Conservation (phyloP, 306 rosid genomes). For the Vigna reflexopilosa region DNA sequence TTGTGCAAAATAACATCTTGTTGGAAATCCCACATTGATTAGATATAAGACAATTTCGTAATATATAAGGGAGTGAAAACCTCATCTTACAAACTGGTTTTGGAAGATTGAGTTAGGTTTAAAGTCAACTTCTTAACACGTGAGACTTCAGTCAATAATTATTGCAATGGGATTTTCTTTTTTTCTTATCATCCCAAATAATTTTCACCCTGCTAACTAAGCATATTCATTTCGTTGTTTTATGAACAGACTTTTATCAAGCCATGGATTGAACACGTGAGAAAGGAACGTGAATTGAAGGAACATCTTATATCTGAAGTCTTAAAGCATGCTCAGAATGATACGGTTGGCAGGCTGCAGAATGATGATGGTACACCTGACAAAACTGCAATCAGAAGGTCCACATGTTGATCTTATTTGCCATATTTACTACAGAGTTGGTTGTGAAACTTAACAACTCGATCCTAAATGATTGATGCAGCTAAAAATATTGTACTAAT, state of each 20-base stretch:
- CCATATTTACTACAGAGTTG: neutral
- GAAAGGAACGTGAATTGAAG: conserved; percentile 55
- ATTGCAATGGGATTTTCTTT: neutral
- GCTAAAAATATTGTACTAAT: no score
- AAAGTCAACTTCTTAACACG: no score
- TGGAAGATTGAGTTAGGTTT: no score
- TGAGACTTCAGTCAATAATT: no score
- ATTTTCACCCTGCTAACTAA: neutral
- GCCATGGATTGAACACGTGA: conserved; percentile 62
- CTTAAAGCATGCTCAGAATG: conserved; percentile 49
- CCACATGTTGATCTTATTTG: conserved; percentile 24
- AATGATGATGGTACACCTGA: conserved; percentile 51
- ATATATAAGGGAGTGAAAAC: no score
- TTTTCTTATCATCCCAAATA: neutral
- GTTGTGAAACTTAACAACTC: no score
- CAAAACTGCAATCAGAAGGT: conserved; percentile 50
- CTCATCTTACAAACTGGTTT: no score
- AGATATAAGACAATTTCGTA: no score
- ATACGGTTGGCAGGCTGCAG: conserved; percentile 45
- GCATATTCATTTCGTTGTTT: neutral
- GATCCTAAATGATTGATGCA: no score
- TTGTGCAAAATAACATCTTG: neutral
- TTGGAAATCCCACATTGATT: no score
- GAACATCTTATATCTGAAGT: conserved; percentile 52
- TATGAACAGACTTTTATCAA: conserved; percentile 46